Base-by-base conservation (phyloP, 2,329 filamentous ascomycete genomes). In the Ophiostoma ulmi region DNA sequence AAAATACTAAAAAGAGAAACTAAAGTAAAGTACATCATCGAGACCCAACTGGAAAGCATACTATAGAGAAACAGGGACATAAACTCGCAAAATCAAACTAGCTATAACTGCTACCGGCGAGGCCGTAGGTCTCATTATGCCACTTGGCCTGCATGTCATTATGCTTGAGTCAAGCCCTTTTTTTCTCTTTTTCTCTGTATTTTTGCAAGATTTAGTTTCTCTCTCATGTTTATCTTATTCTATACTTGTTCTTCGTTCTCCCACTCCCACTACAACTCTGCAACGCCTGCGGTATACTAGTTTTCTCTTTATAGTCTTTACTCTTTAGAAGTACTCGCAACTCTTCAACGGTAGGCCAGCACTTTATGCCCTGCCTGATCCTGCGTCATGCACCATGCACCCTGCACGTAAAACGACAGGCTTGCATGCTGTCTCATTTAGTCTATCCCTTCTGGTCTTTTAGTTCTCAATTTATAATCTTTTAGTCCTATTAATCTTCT, bases 371-470 rank as follows among this genome's bases (percentile, higher is more conserved):
- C 36, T 22, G 64, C 38, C 35, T 41, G 38, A 67, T 44, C 20
- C 64, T 67, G 64, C 64, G 39, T 67, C 65, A 67, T 67, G 65
- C 64, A 22, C 44, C 65, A 67, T 67, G 65, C 65, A 67, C 65
- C 65, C 35, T 67, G 65, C 65, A 67, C 65, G 39, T 67, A 67
- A 67, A 67, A 41, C 38, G 22, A 67, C 20, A 44, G 13, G 14
- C 65, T 31, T 44, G 41, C 38, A 67, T 48, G 38, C 22, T 66
- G n/a, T 67, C 65, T 48, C 39, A 11, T 67, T 20, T 31, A 20
- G 26, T 64, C 44, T 65, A 13, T 22, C 3, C 39, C 17, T 6
- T 48, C 36, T 22, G 10, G 17, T 38, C 26, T 17, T 7, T 5
- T 58, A 22, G 10, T 58, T n/a, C 22, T 10, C 8, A 22, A n/a